Base-by-base conservation (phyloP, 169 alveolate genomes). In the Babesia ovata region DNA sequence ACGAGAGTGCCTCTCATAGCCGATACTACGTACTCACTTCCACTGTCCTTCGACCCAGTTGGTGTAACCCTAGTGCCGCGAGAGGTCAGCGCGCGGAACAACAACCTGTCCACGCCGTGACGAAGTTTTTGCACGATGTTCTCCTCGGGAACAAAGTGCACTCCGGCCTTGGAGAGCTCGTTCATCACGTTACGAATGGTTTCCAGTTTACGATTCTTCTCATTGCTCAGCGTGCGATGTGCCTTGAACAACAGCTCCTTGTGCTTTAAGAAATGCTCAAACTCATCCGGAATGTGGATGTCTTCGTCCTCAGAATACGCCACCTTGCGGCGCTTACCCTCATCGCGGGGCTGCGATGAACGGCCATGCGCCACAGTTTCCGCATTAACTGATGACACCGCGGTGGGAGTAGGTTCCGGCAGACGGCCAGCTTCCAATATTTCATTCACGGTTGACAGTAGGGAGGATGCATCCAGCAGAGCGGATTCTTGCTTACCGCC, bases 191-290 rank as follows among this genome's bases (percentile, higher is more conserved):
- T 67, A 12, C 65, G 26, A 22, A 67, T 22, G 52, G 63, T 67
- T 14, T 67, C 76, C 22, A 67, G 21, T 49, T 36, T 53, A 33
- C 26, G 7, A 57, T 67, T 67, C 50, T 67, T 67, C 49, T 52
- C 76, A 21, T 67, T 53, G 65, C 76, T 53, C 48, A 67, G 39
- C 17, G 76, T 67, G 60, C 76, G 76, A 21, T 67, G 56, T 14
- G 65, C 76, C 65, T 67, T 67, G 60, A 67, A 67, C 22, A 67
- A 57, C 1, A 42, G 19, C 2, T 53, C 76, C 28, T 53, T 49
- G 76, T 67, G 65, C 22, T 67, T 11, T 45, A 67, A 24, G 26
- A 67, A 36, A 19, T 21, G 57, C 17, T 52, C 50, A 24, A 42
- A 54, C n/a, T 17, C 52, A 29, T 36, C 65, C 39, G 54, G 28